Conservation (phyloP, 2,329 filamentous ascomycete genomes). For the Ascochyta rabiei region DNA sequence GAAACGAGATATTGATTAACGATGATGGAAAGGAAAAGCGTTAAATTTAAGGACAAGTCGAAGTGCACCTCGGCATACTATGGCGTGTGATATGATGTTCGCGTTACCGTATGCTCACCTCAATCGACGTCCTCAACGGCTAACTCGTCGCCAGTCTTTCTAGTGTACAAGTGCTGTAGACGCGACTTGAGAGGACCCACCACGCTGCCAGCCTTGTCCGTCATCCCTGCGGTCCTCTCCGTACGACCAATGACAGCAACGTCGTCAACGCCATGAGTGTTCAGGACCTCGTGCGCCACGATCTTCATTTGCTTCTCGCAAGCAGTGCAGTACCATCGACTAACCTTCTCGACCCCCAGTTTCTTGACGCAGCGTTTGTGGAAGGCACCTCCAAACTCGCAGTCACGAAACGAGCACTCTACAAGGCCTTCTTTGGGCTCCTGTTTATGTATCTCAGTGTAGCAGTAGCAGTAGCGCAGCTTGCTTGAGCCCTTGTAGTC, state of each 20-base stretch:
- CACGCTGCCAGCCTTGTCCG: not conserved
- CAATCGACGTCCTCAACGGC: not conserved
- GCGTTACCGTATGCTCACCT: not conserved
- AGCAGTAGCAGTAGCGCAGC: slow-evolving; percentile 39
- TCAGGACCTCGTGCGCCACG: slow-evolving; percentile 6
- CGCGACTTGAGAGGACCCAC: not conserved
- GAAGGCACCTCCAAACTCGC: slow-evolving; percentile 21
- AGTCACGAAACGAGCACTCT: slow-evolving; percentile 26
- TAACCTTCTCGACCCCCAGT: slow-evolving; percentile 24
- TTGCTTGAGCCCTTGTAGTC: not conserved
- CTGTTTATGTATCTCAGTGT: not conserved
- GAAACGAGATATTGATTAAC: not conserved
- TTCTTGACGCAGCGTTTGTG: slow-evolving; percentile 33
- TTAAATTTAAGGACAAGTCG: too few relatives aligned
- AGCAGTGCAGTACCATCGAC: slow-evolving; percentile 33
- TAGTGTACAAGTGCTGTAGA: not conserved
- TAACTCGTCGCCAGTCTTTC: not conserved
- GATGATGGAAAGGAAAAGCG: too few relatives aligned
- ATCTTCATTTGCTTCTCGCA: slow-evolving; percentile 28
- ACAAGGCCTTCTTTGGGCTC: slow-evolving; percentile 6
- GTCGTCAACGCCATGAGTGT: not conserved
- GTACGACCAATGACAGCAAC: not conserved
- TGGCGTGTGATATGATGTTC: not conserved
- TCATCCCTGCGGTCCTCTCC: not conserved
- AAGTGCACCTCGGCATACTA: too few relatives aligned